A percentile compares a stretch with the other conserved stretches of the same genome.
Evolutionary conservation across 2,329 filamentous ascomycete genomes (phyloP).

Genomic region (Ophidiomyces ophidiicola): DNA sequence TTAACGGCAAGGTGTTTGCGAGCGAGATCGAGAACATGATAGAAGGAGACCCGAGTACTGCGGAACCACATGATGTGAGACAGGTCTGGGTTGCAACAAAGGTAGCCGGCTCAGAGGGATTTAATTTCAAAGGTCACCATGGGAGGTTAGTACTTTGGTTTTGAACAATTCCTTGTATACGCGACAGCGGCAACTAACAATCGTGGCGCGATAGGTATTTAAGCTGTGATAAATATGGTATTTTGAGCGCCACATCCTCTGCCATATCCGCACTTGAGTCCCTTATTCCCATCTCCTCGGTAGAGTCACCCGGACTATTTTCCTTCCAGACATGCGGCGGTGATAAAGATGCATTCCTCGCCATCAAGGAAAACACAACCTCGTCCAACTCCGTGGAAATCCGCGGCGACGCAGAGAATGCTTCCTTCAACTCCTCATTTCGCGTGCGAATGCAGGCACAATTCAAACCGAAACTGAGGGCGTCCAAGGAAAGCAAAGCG

Average conservation of each 20-base stretch:
- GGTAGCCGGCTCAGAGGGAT: constrained; percentile 67
- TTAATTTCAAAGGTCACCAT: constrained; percentile 82
- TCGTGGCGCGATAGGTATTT: constrained; percentile 51
- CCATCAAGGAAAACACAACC: constrained; percentile 42
- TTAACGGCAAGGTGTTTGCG: constrained; percentile 73
- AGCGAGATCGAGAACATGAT: constrained; percentile 76
- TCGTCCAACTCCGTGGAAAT: constrained; percentile 49
- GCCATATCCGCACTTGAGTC: constrained; percentile 76
- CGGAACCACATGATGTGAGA: constrained; percentile 88
- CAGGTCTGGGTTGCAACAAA: constrained; percentile 89
- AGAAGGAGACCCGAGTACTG: constrained; percentile 66
- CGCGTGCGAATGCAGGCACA: constrained; percentile 86
- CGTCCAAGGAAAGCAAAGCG: constrained; percentile 70
- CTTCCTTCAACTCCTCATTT: constrained; percentile 58
- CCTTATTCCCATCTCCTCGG: constrained; percentile 52
- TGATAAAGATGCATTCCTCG: constrained; percentile 57
- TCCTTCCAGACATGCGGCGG: constrained; percentile 52
- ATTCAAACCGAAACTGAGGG: constrained; percentile 75
- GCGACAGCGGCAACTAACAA: background rate
- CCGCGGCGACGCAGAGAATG: constrained; percentile 59
- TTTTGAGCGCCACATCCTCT: constrained; percentile 62
- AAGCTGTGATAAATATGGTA: constrained; percentile 70
- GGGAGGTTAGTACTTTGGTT: constrained; percentile 48
- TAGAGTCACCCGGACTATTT: constrained; percentile 59
- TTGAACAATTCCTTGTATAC: background rate